phyloP scores from a whole-genome alignment of 257 asterid species.

The Solanum appendiculatum region DNA sequence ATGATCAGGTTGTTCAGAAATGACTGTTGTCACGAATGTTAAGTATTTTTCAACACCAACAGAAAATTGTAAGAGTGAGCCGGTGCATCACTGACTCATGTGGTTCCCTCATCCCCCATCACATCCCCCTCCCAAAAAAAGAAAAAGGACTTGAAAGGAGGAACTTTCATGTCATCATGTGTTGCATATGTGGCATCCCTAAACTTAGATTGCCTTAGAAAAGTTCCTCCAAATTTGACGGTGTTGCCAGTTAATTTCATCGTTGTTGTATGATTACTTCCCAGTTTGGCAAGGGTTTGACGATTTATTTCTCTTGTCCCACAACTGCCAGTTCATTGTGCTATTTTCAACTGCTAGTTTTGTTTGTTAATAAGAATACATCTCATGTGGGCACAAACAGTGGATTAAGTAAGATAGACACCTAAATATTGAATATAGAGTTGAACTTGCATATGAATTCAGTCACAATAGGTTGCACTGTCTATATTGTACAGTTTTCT shows the following conservation, averaged over 20 bases:
- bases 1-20: neutral
- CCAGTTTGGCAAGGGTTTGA: neutral
- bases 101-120: neutral
- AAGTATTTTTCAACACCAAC: neutral
- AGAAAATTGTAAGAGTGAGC: neutral
- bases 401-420: neutral
- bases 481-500: neutral
- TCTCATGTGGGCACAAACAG: neutral
- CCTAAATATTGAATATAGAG: neutral
- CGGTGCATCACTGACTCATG: neutral
- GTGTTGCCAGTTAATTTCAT: neutral
- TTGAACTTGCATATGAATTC: neutral
- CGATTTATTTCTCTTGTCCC: neutral
- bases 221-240: neutral
- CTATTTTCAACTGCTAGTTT: neutral
- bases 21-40: neutral
- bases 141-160: neutral
- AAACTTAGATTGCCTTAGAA: neutral
- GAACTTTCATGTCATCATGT: neutral
- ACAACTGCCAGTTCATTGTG: neutral
- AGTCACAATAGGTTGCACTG: neutral
- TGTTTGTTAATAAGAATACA: neutral
- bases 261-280: neutral
- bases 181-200: neutral
- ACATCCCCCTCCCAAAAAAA: neutral